Conservation (phyloP, 2,329 filamentous ascomycete species). For the Sporothrix curviconia region DNA sequence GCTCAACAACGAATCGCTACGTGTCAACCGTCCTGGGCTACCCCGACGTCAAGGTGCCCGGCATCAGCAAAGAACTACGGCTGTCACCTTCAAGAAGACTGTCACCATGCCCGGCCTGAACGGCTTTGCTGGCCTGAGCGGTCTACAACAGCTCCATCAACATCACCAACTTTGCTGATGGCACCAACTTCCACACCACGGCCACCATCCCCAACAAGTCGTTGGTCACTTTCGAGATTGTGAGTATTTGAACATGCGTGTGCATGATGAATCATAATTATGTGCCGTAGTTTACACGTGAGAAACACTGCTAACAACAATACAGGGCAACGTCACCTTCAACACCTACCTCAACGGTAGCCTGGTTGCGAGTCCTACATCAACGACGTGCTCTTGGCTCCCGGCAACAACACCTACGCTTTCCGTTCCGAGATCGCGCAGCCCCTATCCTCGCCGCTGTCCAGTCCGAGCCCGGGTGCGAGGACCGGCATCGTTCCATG, state of each 20-base stretch:
- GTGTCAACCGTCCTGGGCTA: constrained; percentile 46
- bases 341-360: constrained; percentile 47
- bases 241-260: no score
- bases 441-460: constrained; percentile 40
- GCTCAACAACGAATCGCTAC: constrained; percentile 43
- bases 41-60: constrained; percentile 44
- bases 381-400: constrained; percentile 50
- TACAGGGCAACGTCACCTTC: constrained; percentile 57
- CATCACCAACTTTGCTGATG: constrained; percentile 32
- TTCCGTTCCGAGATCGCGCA: constrained; percentile 51
- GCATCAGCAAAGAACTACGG: constrained; percentile 42
- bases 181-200: constrained; percentile 55
- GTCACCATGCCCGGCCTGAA: constrained; percentile 40
- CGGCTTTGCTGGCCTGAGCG: constrained; percentile 47
- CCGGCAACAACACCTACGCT: constrained; percentile 51
- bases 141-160: constrained; percentile 46
- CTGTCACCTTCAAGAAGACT: constrained; percentile 52
- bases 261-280: no score
- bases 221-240: constrained; percentile 56
- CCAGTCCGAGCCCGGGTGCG: constrained; percentile 41
- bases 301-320: not conserved
- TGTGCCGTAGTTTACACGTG: no score
- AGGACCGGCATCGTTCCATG: constrained; percentile 48
- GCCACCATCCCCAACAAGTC: constrained; percentile 59
- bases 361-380: constrained; percentile 49